Evolutionary conservation across 768 basidiomycete genomes (phyloP).

Genomic region (Leccinum truebloodii): DNA sequence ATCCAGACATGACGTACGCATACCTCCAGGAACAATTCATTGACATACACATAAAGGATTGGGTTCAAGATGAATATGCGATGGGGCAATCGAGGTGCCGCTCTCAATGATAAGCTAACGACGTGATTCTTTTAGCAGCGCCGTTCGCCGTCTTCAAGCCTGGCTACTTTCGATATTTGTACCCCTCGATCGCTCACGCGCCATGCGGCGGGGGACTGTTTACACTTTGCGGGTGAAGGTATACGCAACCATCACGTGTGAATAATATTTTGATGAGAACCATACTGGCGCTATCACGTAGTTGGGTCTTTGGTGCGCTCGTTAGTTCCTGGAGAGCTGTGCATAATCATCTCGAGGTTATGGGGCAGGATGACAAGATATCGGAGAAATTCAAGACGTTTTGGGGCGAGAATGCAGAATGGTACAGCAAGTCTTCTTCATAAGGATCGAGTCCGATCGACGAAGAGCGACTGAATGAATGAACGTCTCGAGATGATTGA

Average conservation of each 20-base stretch:
- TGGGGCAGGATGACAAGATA: conserved; percentile 11
- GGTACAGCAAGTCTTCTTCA: conserved; percentile 9
- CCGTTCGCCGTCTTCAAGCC: conserved; percentile 41
- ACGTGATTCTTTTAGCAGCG: conserved; percentile 22
- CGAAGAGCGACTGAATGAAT: too few relatives aligned
- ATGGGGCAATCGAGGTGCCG: conserved; percentile 33
- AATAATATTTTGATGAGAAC: conserved; percentile 10
- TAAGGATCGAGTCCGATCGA: not conserved
- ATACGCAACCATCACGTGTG: conserved; percentile 38
- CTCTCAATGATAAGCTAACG: not conserved
- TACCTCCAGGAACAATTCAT: conserved; percentile 4
- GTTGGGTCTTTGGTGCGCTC: conserved; percentile 42
- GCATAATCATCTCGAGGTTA: conserved; percentile 20
- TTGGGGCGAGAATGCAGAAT: conserved; percentile 35
- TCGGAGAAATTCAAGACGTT: conserved; percentile 17
- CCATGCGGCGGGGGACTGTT: conserved; percentile 24
- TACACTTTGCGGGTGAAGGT: conserved; percentile 16
- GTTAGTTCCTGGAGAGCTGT: conserved; percentile 39
- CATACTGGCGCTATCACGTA: conserved; percentile 2
- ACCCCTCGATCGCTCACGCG: conserved; percentile 25
- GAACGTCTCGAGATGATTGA: too few relatives aligned
- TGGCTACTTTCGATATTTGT: conserved; percentile 36
- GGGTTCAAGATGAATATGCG: conserved; percentile 33
- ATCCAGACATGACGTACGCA: conserved; percentile 9
- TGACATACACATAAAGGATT: conserved; percentile 32